Base-by-base conservation (phyloP, 2,329 filamentous ascomycete species). In the Orbilia quercus region DNA sequence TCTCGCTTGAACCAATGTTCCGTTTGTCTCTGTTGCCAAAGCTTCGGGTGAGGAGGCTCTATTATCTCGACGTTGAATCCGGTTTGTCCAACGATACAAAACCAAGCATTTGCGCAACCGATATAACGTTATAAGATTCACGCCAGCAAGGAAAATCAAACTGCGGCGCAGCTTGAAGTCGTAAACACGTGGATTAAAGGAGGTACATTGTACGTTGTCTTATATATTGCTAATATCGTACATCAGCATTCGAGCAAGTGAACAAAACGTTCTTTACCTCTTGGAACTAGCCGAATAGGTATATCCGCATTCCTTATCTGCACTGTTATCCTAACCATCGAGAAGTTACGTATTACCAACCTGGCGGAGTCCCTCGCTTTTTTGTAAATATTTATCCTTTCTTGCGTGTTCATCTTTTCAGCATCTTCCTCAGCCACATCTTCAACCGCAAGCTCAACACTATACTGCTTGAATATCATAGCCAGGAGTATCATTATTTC, bases 261-360 rank as follows among this genome's bases (percentile, higher is more conserved):
- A 38, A 86, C 81, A 81, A 93, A 92, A 77, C 85, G 85, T 83
- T 93, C 91, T 75, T 85, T 81, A 0, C 90, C 90, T 76, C 89
- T 86, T 81, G 82, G 87, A 7, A 91, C 88, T 75, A 94, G 80
- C 75, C 90, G 82, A 42, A 94, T 82, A 0, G 89, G 88, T 34
- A 94, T 86, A 62, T 85, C 82, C 4, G 82, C 82, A n/a, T 82
- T 84, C 28, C 87, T 84, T 80, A 94, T 82, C 81, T 91, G 90
- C 76, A 94, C 82, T 71, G 91, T 92, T 72, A 94, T 84, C 65
- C 25, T 53, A 11, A 91, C 80, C n/a, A 85, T 85, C 25, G 82
- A 84, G 76, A 89, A 87, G 31, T 82, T 81, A 65, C 80, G 80
- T 53, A 92, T 78, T 59, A 85, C 83, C 57, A 82, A 79, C 70